Percentiles rank a stretch among this genome's conserved stretches.
phyloP scores from a whole-genome alignment of 192 early-diverging fungal genomes.

The Martensiomyces pterosporus region DNA sequence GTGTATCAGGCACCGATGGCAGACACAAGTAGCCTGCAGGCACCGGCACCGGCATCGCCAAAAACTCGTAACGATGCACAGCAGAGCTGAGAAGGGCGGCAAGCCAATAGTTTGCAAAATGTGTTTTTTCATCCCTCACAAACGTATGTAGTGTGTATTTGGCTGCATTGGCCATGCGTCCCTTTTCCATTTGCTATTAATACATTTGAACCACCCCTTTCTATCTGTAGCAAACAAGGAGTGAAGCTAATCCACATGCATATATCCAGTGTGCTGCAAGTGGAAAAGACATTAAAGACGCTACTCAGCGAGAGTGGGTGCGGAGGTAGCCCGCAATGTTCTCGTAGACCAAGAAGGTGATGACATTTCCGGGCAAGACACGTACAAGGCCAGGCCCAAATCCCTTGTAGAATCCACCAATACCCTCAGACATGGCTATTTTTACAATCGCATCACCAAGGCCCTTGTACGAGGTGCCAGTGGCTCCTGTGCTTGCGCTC shows the following conservation, averaged over 20 bases:
- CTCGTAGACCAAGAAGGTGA: constrained; percentile 97
- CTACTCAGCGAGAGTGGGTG: constrained; percentile 48
- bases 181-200: no score
- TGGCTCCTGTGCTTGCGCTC: constrained; percentile 27
- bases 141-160: no score
- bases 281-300: no score
- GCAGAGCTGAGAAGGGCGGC: no score
- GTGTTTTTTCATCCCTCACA: no score
- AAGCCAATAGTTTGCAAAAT: no score
- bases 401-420: constrained; percentile 88
- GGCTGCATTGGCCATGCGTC: no score
- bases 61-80: no score
- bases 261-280: no score
- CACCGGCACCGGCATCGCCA: neutral
- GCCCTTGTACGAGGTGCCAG: constrained; percentile 60
- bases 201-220: no score
- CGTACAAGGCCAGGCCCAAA: constrained; percentile 81
- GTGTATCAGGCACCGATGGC: neutral
- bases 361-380: constrained; percentile 87
- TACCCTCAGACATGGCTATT: constrained; percentile 70
- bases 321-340: constrained; percentile 60
- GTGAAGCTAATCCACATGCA: no score
- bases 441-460: constrained; percentile 67
- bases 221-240: no score
- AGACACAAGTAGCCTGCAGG: neutral